Conservation (phyloP, 768 basidiomycete species). For the Auriscalpium orientale region DNA sequence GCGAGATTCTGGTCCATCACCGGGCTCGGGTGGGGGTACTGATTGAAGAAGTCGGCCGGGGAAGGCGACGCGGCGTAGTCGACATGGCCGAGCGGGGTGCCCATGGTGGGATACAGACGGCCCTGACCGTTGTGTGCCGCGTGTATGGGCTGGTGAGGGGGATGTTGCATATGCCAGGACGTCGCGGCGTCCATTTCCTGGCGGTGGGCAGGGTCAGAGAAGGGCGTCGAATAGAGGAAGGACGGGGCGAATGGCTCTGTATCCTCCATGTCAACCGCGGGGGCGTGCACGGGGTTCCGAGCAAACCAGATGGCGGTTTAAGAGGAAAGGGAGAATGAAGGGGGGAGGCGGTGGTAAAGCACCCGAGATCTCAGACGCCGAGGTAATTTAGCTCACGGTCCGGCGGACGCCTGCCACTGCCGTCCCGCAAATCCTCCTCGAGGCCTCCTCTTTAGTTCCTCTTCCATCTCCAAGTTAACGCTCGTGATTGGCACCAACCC, state of each 20-base stretch:
- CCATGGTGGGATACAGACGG: conserved; percentile 18
- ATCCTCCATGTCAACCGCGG: conserved; percentile 11
- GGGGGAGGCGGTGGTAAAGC: background rate
- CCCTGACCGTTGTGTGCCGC: conserved; percentile 13
- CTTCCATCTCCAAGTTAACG: no score
- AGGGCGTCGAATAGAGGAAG: conserved; percentile 10
- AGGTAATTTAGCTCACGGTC: background rate
- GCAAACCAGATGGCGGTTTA: background rate
- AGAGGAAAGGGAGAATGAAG: conserved; percentile 4
- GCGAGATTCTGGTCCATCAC: conserved; percentile 4
- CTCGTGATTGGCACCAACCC: no score
- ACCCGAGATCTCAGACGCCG: background rate
- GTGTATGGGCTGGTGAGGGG: conserved; percentile 14
- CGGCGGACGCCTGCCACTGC: no score
- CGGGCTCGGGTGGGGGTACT: conserved; percentile 5
- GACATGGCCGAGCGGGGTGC: conserved; percentile 16
- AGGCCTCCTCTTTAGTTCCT: no score
- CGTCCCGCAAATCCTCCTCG: no score
- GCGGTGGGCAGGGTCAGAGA: conserved; percentile 14
- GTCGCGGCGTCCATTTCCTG: conserved; percentile 12
- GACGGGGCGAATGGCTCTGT: conserved; percentile 11
- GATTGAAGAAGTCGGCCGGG: conserved; percentile 11
- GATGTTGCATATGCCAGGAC: conserved; percentile 14
- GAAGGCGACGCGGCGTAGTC: conserved; percentile 11
- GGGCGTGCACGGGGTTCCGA: conserved; percentile 14